Evolutionary conservation across 108 stramenopile genomes (phyloP).

Genomic region (Nannochloropsis oceanica): DNA sequence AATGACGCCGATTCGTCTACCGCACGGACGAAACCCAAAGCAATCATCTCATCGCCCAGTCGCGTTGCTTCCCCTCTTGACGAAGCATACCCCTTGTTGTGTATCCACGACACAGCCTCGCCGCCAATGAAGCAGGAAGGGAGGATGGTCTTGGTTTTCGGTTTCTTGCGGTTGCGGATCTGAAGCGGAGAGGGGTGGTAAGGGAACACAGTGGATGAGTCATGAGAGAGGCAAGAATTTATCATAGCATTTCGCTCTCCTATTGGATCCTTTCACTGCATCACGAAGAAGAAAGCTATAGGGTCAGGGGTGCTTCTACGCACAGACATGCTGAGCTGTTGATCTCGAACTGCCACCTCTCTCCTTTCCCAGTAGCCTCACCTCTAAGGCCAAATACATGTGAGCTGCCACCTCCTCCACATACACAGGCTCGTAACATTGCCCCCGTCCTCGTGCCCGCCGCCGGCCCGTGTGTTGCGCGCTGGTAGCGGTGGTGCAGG

Average conservation of each 20-base stretch:
- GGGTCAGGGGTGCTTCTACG: too few species aligned
- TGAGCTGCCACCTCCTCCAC: not conserved
- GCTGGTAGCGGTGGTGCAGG: too few species aligned
- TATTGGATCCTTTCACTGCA: too few species aligned
- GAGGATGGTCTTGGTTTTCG: not conserved
- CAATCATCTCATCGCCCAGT: not conserved
- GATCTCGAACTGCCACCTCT: too few species aligned
- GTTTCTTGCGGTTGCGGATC: constrained; percentile 10
- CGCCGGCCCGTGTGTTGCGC: not conserved
- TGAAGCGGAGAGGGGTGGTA: not conserved
- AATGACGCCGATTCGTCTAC: not conserved
- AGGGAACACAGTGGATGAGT: too few species aligned
- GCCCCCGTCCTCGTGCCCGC: not conserved
- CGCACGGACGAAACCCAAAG: not conserved
- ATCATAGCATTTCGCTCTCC: too few species aligned
- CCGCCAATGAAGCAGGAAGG: constrained; percentile 2
- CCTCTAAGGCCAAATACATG: not conserved
- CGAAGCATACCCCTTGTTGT: not conserved
- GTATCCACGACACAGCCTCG: not conserved
- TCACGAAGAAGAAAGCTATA: too few species aligned
- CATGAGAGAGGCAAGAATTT: not conserved
- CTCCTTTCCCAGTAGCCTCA: not conserved
- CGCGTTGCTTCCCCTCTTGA: not conserved
- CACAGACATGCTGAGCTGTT: too few species aligned
- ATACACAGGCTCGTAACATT: not conserved